These are phyloP conservation scores for Suillus paluster DNA, from an alignment of 768 basidiomycete genomes.

Conservation along the genomic window DNA sequence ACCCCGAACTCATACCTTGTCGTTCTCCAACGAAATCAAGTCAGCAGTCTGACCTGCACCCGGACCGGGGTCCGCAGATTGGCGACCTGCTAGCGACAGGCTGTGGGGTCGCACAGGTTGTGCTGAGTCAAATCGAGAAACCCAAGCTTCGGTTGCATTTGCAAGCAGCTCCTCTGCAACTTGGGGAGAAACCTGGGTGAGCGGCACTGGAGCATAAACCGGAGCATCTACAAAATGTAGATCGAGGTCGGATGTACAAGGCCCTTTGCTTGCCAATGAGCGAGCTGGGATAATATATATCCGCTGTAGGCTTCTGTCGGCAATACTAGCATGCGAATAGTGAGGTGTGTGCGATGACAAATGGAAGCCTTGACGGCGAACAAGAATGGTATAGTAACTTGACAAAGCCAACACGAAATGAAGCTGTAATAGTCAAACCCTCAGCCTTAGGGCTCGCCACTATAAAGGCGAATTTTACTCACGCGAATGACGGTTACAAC, in stretches of 20 bases:
- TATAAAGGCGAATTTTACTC: constrained; percentile 31
- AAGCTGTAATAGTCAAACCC: constrained; percentile 46
- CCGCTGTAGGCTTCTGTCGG: constrained; percentile 49
- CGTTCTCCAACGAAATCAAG: not conserved
- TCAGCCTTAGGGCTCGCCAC: not conserved
- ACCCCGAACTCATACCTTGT: not conserved
- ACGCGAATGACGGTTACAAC: constrained; percentile 71
- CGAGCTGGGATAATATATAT: constrained; percentile 61
- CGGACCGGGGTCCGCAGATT: not conserved
- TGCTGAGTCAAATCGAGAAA: constrained; percentile 25
- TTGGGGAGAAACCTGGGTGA: constrained; percentile 56
- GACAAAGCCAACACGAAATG: constrained; percentile 79
- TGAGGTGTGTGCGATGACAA: constrained; percentile 21
- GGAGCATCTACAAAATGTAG: constrained; percentile 12
- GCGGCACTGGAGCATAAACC: constrained; percentile 73
- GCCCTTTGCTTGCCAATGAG: constrained; percentile 14
- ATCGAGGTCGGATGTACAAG: constrained; percentile 12
- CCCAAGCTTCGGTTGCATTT: constrained; percentile 71
- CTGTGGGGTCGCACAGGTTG: not conserved
- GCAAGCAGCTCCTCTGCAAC: constrained; percentile 54
- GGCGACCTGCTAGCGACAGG: not conserved
- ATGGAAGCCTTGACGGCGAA: constrained; percentile 42
- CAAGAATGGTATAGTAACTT: constrained; percentile 62
- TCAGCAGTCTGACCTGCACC: not conserved
- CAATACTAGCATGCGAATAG: constrained; percentile 19